These are phyloP conservation scores for Aspergillus pseudonomiae DNA, from an alignment of 2,329 filamentous ascomycete genomes.

Conservation along the genomic window DNA sequence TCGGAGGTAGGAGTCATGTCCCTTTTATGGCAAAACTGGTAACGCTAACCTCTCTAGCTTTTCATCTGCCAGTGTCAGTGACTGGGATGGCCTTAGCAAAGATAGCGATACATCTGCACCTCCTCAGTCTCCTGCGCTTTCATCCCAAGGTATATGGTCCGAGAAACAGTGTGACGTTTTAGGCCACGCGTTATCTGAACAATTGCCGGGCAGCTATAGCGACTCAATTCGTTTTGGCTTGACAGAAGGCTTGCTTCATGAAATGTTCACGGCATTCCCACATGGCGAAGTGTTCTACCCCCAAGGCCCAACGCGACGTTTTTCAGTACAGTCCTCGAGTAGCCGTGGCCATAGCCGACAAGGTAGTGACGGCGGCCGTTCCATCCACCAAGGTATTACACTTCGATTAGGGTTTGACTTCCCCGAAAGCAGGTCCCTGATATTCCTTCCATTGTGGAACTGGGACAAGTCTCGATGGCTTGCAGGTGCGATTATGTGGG, in stretches of 20 bases:
- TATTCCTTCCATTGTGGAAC: conserved; percentile 41
- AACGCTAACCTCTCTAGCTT: conserved; percentile 8
- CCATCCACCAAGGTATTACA: conserved; percentile 8
- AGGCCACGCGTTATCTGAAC: conserved; percentile 13
- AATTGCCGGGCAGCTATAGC: not conserved
- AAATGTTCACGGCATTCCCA: conserved; percentile 20
- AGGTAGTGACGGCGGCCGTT: conserved; percentile 5
- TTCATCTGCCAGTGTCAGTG: conserved; percentile 15
- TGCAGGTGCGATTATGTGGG: conserved; percentile 36
- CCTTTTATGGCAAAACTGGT: not conserved
- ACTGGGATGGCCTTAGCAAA: conserved; percentile 15
- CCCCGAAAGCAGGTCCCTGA: conserved; percentile 28
- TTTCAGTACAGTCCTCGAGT: not conserved
- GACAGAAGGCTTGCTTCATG: conserved; percentile 20
- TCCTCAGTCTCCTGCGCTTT: conserved; percentile 11
- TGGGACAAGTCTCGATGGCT: conserved; percentile 38
- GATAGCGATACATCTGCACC: conserved; percentile 7
- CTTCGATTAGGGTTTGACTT: conserved; percentile 21
- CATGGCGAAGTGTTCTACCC: conserved; percentile 21
- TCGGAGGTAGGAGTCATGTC: conserved; percentile 21
- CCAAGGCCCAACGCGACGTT: not conserved
- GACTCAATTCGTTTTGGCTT: not conserved
- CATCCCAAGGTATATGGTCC: conserved; percentile 15
- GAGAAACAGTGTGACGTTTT: conserved; percentile 20
- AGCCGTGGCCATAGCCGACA: not conserved